Evolutionary conservation across 345 rosid species (phyloP).

Genomic region (Psidium friedrichsthalianum): DNA sequence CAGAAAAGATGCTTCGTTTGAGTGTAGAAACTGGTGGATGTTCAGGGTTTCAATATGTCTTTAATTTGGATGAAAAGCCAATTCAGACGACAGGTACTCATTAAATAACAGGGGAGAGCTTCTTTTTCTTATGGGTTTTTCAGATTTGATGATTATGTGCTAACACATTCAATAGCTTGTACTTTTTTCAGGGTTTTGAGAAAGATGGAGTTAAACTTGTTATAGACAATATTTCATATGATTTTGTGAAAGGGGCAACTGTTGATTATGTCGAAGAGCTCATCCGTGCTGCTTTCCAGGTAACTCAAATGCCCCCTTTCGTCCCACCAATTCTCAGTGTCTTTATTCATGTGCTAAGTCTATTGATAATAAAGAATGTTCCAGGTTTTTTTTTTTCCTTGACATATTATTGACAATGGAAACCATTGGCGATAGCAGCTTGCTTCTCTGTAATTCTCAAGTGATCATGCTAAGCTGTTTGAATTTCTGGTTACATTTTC

Average conservation of each 20-base stretch:
- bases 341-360: background rate
- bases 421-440: background rate
- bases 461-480: background rate
- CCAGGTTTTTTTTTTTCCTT: no score
- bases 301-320: slow-evolving; percentile 8
- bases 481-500: background rate
- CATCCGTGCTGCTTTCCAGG: slow-evolving; percentile 83
- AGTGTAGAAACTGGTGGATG: slow-evolving; percentile 95
- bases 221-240: slow-evolving; percentile 75
- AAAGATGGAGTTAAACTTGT: slow-evolving; percentile 65
- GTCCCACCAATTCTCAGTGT: background rate
- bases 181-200: slow-evolving; percentile 44
- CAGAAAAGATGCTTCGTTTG: slow-evolving; percentile 63
- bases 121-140: background rate
- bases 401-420: background rate
- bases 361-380: background rate
- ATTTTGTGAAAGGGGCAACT: slow-evolving; percentile 92
- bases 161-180: background rate
- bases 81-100: slow-evolving; percentile 66
- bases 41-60: slow-evolving; percentile 91
- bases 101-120: background rate
- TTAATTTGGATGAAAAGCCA: slow-evolving; percentile 53
- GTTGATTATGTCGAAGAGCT: slow-evolving; percentile 90
- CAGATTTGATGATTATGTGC: background rate
- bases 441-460: background rate